Evolutionary conservation across 2,329 filamentous ascomycete genomes (phyloP).

Genomic region (Botrytis squamosa): DNA sequence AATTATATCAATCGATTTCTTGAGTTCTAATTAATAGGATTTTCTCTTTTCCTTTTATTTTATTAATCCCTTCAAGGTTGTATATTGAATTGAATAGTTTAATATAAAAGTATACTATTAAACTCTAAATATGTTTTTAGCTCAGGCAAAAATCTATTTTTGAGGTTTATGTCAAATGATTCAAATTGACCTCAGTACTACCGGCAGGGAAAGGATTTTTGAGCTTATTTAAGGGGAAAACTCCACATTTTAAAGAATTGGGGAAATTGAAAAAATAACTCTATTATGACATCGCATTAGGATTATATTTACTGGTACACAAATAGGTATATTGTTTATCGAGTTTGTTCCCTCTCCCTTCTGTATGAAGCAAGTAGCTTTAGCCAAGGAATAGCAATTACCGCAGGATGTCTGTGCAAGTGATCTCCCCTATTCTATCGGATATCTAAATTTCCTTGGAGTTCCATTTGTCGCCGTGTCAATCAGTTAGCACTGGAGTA

Average conservation of each 20-base stretch:
- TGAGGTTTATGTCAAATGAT: too few species aligned
- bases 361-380: neutral
- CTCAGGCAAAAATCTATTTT: too few species aligned
- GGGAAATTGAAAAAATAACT: neutral
- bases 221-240: neutral
- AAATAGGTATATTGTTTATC: rapidly evolving
- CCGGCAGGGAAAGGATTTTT: neutral
- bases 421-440: neutral
- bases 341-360: too few species aligned
- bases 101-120: too few species aligned
- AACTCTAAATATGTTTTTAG: too few species aligned
- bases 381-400: neutral
- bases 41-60: too few species aligned
- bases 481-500: neutral
- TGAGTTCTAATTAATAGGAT: too few species aligned
- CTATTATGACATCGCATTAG: constrained; percentile 1
- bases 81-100: too few species aligned
- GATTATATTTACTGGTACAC: rapidly evolving
- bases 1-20: too few species aligned
- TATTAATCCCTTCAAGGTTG: too few species aligned
- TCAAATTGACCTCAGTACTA: neutral
- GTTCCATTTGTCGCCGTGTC: neutral
- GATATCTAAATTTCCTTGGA: neutral
- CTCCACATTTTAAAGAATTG: neutral
- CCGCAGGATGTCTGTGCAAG: neutral